phyloP scores from a whole-genome alignment of 441 rosid genomes.

The Adansonia grandidieri region DNA sequence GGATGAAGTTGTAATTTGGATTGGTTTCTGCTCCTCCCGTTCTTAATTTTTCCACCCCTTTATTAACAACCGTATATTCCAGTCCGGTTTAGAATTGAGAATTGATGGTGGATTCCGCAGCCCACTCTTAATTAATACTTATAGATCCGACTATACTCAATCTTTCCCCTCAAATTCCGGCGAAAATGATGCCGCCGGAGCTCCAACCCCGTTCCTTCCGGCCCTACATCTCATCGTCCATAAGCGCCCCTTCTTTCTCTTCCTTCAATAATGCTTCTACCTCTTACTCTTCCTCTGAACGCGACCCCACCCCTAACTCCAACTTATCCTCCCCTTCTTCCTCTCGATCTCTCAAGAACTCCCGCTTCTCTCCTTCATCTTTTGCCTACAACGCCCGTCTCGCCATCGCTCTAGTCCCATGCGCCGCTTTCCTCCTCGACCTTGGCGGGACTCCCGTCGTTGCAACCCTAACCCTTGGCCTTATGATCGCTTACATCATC shows the following conservation, averaged over 20 bases:
- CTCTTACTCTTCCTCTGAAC: slow-evolving; percentile 35
- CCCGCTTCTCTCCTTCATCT: slow-evolving; percentile 79
- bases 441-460: slow-evolving; percentile 88
- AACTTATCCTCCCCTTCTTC: slow-evolving; percentile 35
- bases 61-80: too few relatives aligned
- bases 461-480: slow-evolving; percentile 73
- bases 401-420: slow-evolving; percentile 79
- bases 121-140: not conserved
- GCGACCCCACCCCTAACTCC: slow-evolving; percentile 45
- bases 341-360: slow-evolving; percentile 61
- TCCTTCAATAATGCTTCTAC: slow-evolving; percentile 41
- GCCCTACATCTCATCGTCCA: slow-evolving; percentile 70
- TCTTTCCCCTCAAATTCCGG: slow-evolving; percentile 1
- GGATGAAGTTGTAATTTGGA: too few relatives aligned
- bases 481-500: slow-evolving; percentile 84
- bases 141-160: not conserved
- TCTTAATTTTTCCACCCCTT: too few relatives aligned
- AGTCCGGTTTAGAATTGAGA: too few relatives aligned
- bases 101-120: not conserved
- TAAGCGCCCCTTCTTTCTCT: slow-evolving; percentile 58
- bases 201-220: slow-evolving; percentile 82
- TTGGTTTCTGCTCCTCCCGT: too few relatives aligned
- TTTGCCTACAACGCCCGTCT: slow-evolving; percentile 77
- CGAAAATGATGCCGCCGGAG: slow-evolving; percentile 91
- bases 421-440: slow-evolving; percentile 87